Percentiles rank a stretch among this genome's conserved stretches.
phyloP scores from a whole-genome alignment of 2,329 filamentous ascomycete genomes.

The Colletotrichum nymphaeae region DNA sequence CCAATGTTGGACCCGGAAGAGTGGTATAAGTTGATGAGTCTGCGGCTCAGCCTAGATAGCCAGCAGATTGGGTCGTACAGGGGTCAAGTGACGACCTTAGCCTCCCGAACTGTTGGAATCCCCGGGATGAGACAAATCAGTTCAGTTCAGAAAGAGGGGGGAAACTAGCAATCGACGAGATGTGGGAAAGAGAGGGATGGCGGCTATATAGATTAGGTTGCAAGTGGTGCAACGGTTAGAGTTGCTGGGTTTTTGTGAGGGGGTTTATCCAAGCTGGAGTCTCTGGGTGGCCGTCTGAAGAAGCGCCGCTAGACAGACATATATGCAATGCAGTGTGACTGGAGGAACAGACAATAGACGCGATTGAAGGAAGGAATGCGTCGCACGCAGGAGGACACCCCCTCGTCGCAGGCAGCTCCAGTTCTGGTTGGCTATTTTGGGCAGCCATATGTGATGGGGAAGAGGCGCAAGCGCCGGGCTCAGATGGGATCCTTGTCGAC shows the following conservation, averaged over 20 bases:
- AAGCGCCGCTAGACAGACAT: conserved; percentile 32
- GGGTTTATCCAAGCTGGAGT: neutral
- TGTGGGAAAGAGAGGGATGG: conserved; percentile 7
- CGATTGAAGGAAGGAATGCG: conserved; percentile 34
- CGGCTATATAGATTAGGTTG: conserved; percentile 34
- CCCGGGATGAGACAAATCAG: conserved; percentile 9
- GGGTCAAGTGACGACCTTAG: conserved; percentile 40
- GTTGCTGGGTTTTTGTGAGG: conserved; percentile 12
- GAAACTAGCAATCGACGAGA: conserved; percentile 1
- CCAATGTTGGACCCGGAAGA: neutral
- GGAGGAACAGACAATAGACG: conserved; percentile 37
- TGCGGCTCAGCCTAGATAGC: conserved; percentile 37
- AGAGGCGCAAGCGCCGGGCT: conserved; percentile 51
- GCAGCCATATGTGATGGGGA: conserved; percentile 40
- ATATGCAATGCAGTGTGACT: conserved; percentile 38
- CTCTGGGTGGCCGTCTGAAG: conserved; percentile 7
- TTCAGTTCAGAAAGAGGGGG: conserved; percentile 13
- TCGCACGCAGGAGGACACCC: conserved; percentile 31
- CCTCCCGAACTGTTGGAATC: conserved; percentile 32
- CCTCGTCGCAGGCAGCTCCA: conserved; percentile 39
- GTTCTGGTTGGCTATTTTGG: conserved; percentile 52
- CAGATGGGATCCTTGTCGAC: conserved; percentile 38
- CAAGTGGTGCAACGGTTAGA: conserved; percentile 13
- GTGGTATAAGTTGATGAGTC: neutral
- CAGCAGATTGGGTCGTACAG: conserved; percentile 39